These are phyloP conservation scores for Ceratobasidium sp. DNA, from an alignment of 1,284 basidiomycete genomes.

Conservation along the genomic window DNA sequence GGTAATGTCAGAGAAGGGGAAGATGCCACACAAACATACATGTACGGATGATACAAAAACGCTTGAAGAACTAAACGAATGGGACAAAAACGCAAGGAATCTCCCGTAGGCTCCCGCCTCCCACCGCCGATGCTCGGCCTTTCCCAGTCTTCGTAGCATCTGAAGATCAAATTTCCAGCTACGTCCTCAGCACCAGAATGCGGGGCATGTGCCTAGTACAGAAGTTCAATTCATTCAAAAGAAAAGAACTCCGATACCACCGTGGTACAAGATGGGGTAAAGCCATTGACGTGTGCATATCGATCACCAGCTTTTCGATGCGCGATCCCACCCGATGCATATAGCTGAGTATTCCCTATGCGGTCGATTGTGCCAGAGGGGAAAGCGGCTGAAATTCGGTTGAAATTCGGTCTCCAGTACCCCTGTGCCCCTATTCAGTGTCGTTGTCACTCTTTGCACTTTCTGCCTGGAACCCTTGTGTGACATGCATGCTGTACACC, in stretches of 20 bases:
- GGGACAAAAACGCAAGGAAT: too few species aligned
- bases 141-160: not conserved
- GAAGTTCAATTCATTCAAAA: slow-evolving; percentile 2
- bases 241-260: slow-evolving; percentile 17
- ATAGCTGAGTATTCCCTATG: not conserved
- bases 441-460: not conserved
- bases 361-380: slow-evolving; percentile 8
- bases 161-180: not conserved
- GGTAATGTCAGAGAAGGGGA: too few species aligned
- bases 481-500: not conserved
- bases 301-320: slow-evolving; percentile 6
- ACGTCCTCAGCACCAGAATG: not conserved
- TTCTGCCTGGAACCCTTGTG: not conserved
- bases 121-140: slow-evolving; percentile 13
- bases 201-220: not conserved
- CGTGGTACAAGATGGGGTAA: slow-evolving; percentile 54
- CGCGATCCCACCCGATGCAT: not conserved
- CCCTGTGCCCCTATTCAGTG: not conserved
- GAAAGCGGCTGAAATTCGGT: slow-evolving; percentile 16
- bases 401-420: not conserved
- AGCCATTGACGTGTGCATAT: slow-evolving; percentile 72
- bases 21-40: too few species aligned
- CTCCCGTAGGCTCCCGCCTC: too few species aligned
- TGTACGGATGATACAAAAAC: too few species aligned
- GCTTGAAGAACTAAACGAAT: too few species aligned